phyloP scores from a whole-genome alignment of 164 flowering plant species.

The Nymphaea colorata region DNA sequence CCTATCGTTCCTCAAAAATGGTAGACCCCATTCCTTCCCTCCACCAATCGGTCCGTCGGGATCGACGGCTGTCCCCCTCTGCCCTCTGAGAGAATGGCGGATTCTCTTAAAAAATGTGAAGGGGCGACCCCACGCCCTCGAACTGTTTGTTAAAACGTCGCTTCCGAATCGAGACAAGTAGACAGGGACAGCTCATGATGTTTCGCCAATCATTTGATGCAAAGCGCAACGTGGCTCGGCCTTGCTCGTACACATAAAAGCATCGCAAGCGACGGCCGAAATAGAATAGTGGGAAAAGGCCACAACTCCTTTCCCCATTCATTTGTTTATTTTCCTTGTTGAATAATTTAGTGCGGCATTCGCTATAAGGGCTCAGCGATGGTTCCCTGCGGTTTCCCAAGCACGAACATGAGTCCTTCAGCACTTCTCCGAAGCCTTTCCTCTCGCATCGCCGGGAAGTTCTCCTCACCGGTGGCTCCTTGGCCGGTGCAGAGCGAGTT shows the following conservation, averaged over 20 bases:
- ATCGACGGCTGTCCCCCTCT: background rate
- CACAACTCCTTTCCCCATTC: background rate
- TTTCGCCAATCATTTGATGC: background rate
- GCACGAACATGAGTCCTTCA: conserved; percentile 12
- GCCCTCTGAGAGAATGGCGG: background rate
- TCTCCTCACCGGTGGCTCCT: conserved; percentile 15
- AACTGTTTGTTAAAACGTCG: background rate
- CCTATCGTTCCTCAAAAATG: background rate
- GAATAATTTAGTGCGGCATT: background rate
- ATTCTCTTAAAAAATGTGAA: background rate
- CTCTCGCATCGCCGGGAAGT: conserved; percentile 5
- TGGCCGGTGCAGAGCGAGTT: conserved; percentile 13
- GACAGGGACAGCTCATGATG: background rate
- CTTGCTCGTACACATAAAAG: background rate
- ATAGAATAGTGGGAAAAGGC: background rate
- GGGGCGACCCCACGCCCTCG: background rate
- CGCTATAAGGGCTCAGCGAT: background rate
- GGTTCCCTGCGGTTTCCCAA: background rate
- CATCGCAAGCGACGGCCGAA: background rate
- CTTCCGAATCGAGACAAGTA: background rate
- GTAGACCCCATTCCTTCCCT: background rate
- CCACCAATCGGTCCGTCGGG: background rate
- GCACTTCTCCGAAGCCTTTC: conserved; percentile 14
- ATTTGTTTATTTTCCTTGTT: background rate
- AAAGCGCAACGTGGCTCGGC: background rate